These are phyloP conservation scores for Alternaria infectoria DNA, from an alignment of 2,329 filamentous ascomycete species.

Conservation along the genomic window DNA sequence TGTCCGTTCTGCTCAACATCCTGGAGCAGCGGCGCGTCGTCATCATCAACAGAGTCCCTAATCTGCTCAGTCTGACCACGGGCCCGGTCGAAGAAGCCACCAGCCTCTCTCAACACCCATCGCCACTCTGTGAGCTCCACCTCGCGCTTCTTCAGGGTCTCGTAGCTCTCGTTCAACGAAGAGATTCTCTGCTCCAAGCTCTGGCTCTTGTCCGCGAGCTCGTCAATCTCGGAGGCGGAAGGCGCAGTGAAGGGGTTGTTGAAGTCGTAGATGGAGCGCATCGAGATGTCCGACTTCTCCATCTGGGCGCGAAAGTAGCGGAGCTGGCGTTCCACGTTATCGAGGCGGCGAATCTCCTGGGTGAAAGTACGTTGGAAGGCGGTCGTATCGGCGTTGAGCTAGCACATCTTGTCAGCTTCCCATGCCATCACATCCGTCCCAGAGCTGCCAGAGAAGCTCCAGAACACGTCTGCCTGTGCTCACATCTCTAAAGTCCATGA, in stretches of 20 bases:
- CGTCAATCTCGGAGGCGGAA: conserved; percentile 93
- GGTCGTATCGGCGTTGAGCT: conserved; percentile 92
- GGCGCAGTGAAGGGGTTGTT: conserved; percentile 84
- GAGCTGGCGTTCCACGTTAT: conserved; percentile 97
- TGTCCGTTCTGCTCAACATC: conserved; percentile 86
- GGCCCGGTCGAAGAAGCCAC: conserved; percentile 95
- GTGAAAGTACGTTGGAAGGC: conserved; percentile 98
- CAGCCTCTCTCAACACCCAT: conserved; percentile 95
- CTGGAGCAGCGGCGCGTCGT: conserved; percentile 90
- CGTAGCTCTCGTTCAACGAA: conserved; percentile 96
- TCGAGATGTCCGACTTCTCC: conserved; percentile 86
- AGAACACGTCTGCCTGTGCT: conserved; percentile 44
- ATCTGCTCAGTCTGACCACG: conserved; percentile 98
- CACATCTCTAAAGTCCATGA: conserved; percentile 98
- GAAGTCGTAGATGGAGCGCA: conserved; percentile 91
- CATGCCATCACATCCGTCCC: conserved; percentile 20
- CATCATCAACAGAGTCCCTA: conserved; percentile 79
- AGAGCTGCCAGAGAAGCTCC: conserved; percentile 22
- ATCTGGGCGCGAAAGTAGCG: conserved; percentile 96
- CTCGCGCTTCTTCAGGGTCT: conserved; percentile 96
- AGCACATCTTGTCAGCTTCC: conserved; percentile 34
- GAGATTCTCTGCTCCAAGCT: conserved; percentile 88
- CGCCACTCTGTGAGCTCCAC: conserved; percentile 98
- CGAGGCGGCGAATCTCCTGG: conserved; percentile 93
- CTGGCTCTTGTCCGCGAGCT: conserved; percentile 90